A percentile compares a stretch with the other conserved stretches of the same genome.
These are phyloP conservation scores for Solanum chilense DNA, from an alignment of 257 asterid genomes.

Conservation along the genomic window DNA sequence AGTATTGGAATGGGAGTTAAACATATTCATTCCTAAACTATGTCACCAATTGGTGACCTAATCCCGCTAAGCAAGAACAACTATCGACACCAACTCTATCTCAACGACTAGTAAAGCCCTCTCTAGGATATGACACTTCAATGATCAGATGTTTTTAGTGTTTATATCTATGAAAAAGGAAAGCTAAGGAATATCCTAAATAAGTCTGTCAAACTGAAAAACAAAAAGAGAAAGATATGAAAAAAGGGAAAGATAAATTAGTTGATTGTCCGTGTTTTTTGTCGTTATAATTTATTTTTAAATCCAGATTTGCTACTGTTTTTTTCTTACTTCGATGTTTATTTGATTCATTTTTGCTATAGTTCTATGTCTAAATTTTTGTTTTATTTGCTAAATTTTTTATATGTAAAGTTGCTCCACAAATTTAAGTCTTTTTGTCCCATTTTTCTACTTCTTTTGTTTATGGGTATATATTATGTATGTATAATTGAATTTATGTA, in stretches of 20 bases:
- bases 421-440: neutral
- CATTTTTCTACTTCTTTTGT: too few species aligned
- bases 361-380: neutral
- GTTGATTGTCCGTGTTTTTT: neutral
- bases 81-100: too few species aligned
- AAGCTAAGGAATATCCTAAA: neutral
- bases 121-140: too few species aligned
- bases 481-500: neutral
- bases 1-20: too few species aligned
- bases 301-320: too few species aligned
- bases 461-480: too few species aligned
- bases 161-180: neutral
- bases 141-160: neutral
- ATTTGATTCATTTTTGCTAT: neutral
- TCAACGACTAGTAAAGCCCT: too few species aligned
- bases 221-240: neutral
- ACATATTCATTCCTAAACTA: too few species aligned
- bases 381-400: neutral
- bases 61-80: too few species aligned
- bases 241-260: neutral
- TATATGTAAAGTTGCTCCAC: neutral
- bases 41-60: too few species aligned
- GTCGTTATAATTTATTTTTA: too few species aligned
- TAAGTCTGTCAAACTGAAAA: too few species aligned
- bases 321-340: neutral